Evolutionary conservation across 768 basidiomycete species (phyloP).

Genomic region (Boletellus ananas): DNA sequence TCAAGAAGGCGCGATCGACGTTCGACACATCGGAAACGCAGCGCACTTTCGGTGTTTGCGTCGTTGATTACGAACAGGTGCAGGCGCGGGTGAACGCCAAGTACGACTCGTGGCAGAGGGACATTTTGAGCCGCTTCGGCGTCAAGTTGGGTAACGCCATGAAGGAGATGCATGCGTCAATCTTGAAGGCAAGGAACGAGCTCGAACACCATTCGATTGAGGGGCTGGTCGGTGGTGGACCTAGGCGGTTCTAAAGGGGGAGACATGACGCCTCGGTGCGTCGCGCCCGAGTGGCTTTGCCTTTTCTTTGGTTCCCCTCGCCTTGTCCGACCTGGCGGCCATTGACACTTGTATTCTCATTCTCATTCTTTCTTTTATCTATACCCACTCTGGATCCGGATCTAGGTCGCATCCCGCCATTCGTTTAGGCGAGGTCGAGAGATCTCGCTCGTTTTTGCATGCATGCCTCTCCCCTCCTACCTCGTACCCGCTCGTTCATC

Average conservation of each 20-base stretch:
- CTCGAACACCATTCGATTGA: constrained; percentile 97
- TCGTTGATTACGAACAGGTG: constrained; percentile 97
- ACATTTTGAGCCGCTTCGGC: constrained; percentile 90
- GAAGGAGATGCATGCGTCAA: constrained; percentile 96
- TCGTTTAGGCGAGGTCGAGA: background rate
- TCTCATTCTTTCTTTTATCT: background rate
- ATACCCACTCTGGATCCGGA: constrained; percentile 19
- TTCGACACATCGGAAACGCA: constrained; percentile 96
- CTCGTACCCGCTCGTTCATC: background rate
- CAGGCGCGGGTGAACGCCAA: constrained; percentile 97
- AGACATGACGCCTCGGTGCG: no score
- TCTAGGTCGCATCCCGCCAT: constrained; percentile 3
- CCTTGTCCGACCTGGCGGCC: background rate
- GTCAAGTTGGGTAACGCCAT: constrained; percentile 90
- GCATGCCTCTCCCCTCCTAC: background rate
- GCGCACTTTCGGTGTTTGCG: constrained; percentile 87
- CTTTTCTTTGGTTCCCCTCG: background rate
- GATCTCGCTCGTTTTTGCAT: constrained; percentile 1
- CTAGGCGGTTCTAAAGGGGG: constrained; percentile 46
- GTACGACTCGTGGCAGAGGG: constrained; percentile 97
- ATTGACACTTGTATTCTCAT: background rate
- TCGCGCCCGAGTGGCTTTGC: background rate
- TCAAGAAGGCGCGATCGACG: constrained; percentile 93
- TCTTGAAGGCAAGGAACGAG: constrained; percentile 91
- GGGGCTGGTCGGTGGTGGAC: constrained; percentile 61